Evolutionary conservation across 805 yeast species (phyloP), one percentile per base, ranked within the genome.

Genomic region (Clavispora fructus): DNA sequence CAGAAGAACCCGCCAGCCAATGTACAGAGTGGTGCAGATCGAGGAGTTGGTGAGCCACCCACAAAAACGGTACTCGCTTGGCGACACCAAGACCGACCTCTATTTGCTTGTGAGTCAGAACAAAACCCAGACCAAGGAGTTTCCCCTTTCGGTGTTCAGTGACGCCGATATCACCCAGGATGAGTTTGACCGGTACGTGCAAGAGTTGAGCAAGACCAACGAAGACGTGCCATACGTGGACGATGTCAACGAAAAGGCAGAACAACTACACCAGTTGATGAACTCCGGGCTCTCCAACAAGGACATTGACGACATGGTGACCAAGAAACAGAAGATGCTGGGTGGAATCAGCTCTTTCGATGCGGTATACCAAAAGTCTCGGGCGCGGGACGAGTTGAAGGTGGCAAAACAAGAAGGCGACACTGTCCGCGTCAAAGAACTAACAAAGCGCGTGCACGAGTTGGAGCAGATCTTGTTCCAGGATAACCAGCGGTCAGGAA

Each of bases 31-130:
- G 79, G 95, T 92, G 41, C 84, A 80, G 60, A 81, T 94, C 39
- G 85, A 83, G 54, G 84, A 79, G 45, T 78, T 86, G 8, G 77
- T 76, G 25, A 65, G 69, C 41, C 56, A 52, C 11, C 74, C 74
- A 2, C 65, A 63, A 32, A 71, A 66, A 46, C 67, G 70, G 10
- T 79, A 79, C 56, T 62, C 62, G 31, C 54, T 79, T 39, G 64
- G 69, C 14, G 71, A 65, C 25, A 68, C 64, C 45, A 72, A 71
- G 50, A 72, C 76, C 47, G 78, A 77, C 51, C 63, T 74, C 12
- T 82, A 78, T 53, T 72, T 92, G 53, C 72, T 80, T 44, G 92
- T 88, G 12, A 77, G 91, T n/a, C 95, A 88, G 61, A 97, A 96
- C 42, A 75, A 76, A 42, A 80, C 83, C 33, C 80, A 77, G 52